Evolutionary conservation across 192 early-diverging fungal species (phyloP).

Genomic region (Nowakowskiella sp.): DNA sequence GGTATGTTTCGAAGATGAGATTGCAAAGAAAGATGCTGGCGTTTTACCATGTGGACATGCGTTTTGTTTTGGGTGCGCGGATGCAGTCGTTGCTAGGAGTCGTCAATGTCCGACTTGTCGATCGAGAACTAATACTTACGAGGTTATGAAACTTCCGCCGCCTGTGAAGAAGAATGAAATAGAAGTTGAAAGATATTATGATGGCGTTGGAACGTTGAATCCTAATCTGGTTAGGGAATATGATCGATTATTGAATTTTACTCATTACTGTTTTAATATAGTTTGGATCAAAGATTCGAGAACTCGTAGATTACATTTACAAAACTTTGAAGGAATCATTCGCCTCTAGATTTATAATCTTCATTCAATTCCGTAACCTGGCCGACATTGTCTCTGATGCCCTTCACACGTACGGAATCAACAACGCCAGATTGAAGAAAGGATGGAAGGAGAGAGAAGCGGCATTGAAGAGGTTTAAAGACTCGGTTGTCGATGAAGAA

Average conservation of each 20-base stretch:
- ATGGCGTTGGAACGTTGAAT: no score
- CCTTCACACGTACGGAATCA: conserved; percentile 10
- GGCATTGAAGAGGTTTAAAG: conserved; percentile 8
- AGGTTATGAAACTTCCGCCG: no score
- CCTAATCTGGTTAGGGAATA: no score
- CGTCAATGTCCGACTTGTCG: background rate
- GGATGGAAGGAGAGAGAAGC: conserved; percentile 4
- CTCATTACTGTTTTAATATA: no score
- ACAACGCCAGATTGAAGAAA: conserved; percentile 6
- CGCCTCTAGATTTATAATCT: conserved; percentile 1
- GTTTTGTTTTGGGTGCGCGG: conserved; percentile 17
- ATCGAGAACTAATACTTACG: no score
- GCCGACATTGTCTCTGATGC: conserved; percentile 8
- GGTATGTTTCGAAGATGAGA: conserved; percentile 12
- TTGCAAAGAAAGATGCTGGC: conserved; percentile 1
- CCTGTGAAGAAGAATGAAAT: no score
- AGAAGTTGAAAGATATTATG: no score
- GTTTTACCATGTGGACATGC: conserved; percentile 15
- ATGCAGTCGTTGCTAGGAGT: conserved; percentile 3
- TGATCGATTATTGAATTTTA: no score
- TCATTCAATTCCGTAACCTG: conserved; percentile 8
- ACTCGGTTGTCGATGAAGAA: background rate
- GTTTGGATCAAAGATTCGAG: conserved; percentile 17
- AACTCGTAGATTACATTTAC: conserved; percentile 7
- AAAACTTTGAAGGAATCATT: background rate